Base-by-base conservation (phyloP, 2,329 filamentous ascomycete genomes). In the Nannizzia gypsea region DNA sequence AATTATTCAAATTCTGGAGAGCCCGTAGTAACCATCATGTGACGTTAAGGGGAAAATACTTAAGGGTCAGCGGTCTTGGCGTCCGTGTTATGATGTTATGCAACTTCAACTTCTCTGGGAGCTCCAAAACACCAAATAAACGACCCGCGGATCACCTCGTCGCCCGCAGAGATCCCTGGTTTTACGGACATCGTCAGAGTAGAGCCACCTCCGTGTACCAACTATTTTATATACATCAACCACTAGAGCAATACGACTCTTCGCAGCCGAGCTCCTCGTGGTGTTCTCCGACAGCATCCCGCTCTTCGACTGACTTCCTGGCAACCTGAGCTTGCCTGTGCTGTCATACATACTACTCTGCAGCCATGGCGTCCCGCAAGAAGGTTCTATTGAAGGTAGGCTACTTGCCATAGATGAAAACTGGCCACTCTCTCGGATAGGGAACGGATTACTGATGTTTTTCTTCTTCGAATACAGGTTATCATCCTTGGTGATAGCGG, bases 401-500 rank as follows among this genome's bases (percentile, higher is more conserved):
- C 61, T 63, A 61, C 59, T 54, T 22, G 57, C 44, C 50, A 36
- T 50, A 15, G 11, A 50, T 50, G 11, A 15, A 50, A 13, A 50
- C 6, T 5, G 20, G 9, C 2, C 44, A 26, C 44, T 13, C 57
- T 42, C 20, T 3, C 9, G 17, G 31, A 13, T 8, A 3, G 48
- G 13, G 17, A 28, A 36, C 52, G 48, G 50, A 22, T 59, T 46
- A 57, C 58, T 65, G 57, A 63, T 61, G 44, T 26, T 61, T 61
- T 55, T 40, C 61, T 44, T 56, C 48, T 58, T n/a, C 9, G 13
- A 36, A 15, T 9, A 20, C 31, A 97, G 92, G 91, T 99, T 71
- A 99, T 99, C 71, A 97, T 99, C 77, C 86, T 99, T 68, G 93
- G 93, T 69, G 93, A 99, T 76, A 97, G 92, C 76, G 93, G 93